Evolutionary conservation across 495 filamentous ascomycete species (phyloP).

Genomic region (Xylaria scruposa): DNA sequence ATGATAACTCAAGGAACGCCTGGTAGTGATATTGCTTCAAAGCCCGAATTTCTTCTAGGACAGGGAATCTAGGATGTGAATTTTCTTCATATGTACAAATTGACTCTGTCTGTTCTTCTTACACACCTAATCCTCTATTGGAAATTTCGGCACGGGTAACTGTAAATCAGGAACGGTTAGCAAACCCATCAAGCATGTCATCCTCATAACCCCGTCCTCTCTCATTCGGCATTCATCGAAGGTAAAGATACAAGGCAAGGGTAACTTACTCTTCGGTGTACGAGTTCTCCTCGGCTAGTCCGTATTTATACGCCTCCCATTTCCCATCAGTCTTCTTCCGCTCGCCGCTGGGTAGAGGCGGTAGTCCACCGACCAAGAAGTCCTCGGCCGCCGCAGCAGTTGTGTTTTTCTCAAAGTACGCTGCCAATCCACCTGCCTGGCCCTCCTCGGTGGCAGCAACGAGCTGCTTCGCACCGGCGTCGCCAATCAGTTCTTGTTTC

Average conservation of each 20-base stretch:
- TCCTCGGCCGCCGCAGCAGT: constrained; percentile 61
- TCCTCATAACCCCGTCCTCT: too few relatives aligned
- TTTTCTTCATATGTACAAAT: constrained; percentile 35
- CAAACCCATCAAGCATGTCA: neutral
- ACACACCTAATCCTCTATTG: constrained; percentile 44
- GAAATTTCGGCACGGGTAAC: constrained; percentile 58
- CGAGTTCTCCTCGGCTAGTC: constrained; percentile 60
- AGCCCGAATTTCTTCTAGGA: constrained; percentile 18
- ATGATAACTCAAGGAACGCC: neutral
- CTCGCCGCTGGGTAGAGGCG: constrained; percentile 78
- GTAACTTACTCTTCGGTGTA: constrained; percentile 64
- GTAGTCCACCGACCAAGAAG: constrained; percentile 79
- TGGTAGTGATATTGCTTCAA: constrained; percentile 16
- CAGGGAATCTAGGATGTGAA: constrained; percentile 33
- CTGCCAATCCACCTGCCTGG: constrained; percentile 70
- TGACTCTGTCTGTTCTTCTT: constrained; percentile 17
- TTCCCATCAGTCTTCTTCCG: constrained; percentile 48
- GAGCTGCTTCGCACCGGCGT: constrained; percentile 81
- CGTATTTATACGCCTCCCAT: constrained; percentile 63
- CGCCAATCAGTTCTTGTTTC: constrained; percentile 82
- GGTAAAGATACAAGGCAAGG: neutral
- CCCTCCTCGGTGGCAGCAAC: constrained; percentile 81
- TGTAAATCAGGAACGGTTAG: constrained; percentile 28
- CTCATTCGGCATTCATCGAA: neutral
- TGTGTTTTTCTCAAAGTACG: constrained; percentile 72